These are phyloP conservation scores for Nicotiana sylvestris DNA, from an alignment of 257 asterid genomes.

Conservation along the genomic window DNA sequence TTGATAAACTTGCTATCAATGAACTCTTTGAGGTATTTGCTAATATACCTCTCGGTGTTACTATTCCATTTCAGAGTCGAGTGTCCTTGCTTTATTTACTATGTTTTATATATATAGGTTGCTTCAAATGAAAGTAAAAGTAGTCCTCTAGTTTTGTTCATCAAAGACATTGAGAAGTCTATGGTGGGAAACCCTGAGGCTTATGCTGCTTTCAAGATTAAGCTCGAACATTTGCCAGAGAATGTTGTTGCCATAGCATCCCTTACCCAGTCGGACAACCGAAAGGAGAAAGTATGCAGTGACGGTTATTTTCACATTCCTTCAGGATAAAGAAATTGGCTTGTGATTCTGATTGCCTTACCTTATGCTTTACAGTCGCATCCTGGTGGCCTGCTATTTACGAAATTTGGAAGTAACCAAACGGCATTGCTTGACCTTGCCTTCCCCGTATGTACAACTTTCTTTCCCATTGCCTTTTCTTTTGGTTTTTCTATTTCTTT, in stretches of 20 bases:
- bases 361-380: constrained; percentile 50
- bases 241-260: constrained; percentile 76
- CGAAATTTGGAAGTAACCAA: constrained; percentile 87
- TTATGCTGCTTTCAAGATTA: constrained; percentile 53
- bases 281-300: constrained; percentile 81
- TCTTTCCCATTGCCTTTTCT: background rate
- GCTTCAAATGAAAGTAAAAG: constrained; percentile 63
- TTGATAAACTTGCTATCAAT: constrained; percentile 61
- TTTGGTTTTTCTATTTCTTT: background rate
- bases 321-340: background rate
- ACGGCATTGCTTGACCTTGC: constrained; percentile 87
- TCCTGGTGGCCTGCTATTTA: constrained; percentile 77
- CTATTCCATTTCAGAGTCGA: background rate
- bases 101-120: constrained; percentile 40
- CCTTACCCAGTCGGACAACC: constrained; percentile 73
- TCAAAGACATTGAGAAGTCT: constrained; percentile 87
- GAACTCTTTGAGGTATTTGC: constrained; percentile 78
- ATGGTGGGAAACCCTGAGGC: constrained; percentile 68
- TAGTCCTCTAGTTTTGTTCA: constrained; percentile 56
- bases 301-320: constrained; percentile 9
- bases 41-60: background rate
- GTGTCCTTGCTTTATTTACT: constrained; percentile 3
- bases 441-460: constrained; percentile 56
- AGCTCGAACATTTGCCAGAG: constrained; percentile 75
- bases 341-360: constrained; percentile 6